Evolutionary conservation across 1,284 basidiomycete species (phyloP).

Genomic region (Earliella scabrosa): DNA sequence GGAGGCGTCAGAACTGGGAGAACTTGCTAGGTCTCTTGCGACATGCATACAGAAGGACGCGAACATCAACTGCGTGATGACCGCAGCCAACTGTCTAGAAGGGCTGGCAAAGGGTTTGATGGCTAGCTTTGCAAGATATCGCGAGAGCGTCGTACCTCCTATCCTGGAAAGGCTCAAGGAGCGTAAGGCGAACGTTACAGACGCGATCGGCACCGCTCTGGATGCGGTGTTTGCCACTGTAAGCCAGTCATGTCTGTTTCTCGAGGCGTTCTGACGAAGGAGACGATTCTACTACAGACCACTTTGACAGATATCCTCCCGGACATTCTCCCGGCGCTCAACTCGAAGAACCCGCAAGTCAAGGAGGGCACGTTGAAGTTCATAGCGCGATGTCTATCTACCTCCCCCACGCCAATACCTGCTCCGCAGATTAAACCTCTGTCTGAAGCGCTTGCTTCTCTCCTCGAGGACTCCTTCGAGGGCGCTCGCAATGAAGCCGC

Average conservation of each 20-base stretch:
- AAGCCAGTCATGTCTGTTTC: slow-evolving; percentile 32
- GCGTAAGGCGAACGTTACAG: slow-evolving; percentile 89
- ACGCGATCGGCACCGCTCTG: slow-evolving; percentile 85
- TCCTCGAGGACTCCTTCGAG: slow-evolving; percentile 90
- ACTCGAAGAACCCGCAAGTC: slow-evolving; percentile 96
- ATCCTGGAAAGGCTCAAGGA: slow-evolving; percentile 95
- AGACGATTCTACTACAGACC: slow-evolving; percentile 53
- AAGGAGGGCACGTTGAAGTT: slow-evolving; percentile 95
- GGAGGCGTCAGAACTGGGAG: slow-evolving; percentile 75
- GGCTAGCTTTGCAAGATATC: slow-evolving; percentile 75
- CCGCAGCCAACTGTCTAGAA: slow-evolving; percentile 87
- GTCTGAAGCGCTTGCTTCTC: slow-evolving; percentile 76
- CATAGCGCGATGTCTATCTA: slow-evolving; percentile 80
- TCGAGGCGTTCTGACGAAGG: slow-evolving; percentile 19
- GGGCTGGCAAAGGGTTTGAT: slow-evolving; percentile 86
- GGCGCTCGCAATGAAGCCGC: slow-evolving; percentile 93
- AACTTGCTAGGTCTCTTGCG: slow-evolving; percentile 79
- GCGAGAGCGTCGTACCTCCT: slow-evolving; percentile 75
- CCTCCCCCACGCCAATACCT: slow-evolving; percentile 68
- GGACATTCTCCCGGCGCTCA: slow-evolving; percentile 79
- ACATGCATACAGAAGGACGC: slow-evolving; percentile 87
- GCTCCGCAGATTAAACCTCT: slow-evolving; percentile 85
- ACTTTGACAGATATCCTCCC: slow-evolving; percentile 84
- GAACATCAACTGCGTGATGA: slow-evolving; percentile 95
- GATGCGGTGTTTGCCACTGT: slow-evolving; percentile 92